A percentile compares a stretch with the other conserved stretches of the same genome.
Evolutionary conservation across 1,284 basidiomycete genomes (phyloP).

Genomic region (Tylopilus orsonianus): DNA sequence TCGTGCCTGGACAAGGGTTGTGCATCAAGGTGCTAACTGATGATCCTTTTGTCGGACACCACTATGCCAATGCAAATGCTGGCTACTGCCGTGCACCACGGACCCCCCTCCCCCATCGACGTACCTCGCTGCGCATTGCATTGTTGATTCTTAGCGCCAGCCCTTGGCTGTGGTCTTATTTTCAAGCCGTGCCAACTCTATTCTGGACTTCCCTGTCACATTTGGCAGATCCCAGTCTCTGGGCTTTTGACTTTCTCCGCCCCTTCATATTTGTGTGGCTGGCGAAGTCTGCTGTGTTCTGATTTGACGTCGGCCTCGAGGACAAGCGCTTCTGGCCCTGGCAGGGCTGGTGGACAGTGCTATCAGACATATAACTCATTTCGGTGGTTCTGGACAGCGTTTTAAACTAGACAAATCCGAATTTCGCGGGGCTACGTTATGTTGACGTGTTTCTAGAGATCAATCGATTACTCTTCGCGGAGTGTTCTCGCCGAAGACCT

Average conservation of each 20-base stretch:
- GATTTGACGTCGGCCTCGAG: constrained; percentile 10
- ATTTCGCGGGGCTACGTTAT: background rate
- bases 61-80: background rate
- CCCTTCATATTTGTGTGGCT: constrained; percentile 13
- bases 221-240: background rate
- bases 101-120: constrained; percentile 2
- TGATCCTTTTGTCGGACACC: constrained; percentile 1
- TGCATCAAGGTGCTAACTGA: constrained; percentile 1
- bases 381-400: background rate
- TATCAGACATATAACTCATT: constrained; percentile 5
- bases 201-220: background rate
- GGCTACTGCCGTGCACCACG: constrained; percentile 10
- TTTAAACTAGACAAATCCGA: background rate
- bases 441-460: constrained; percentile 3
- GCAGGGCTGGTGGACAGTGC: constrained; percentile 12
- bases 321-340: constrained; percentile 3
- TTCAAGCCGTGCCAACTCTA: constrained; percentile 4
- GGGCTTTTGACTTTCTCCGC: background rate
- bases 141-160: background rate
- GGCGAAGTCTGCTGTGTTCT: constrained; percentile 4
- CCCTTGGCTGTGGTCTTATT: background rate
- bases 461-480: constrained; percentile 8
- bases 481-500: constrained; percentile 8
- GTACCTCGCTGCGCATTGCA: constrained; percentile 11
- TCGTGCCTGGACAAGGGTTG: constrained; percentile 20